A percentile compares a stretch with the other conserved stretches of the same genome.
These are phyloP conservation scores for Lepiota brunneoincarnata DNA, from an alignment of 768 basidiomycete genomes.

Conservation along the genomic window DNA sequence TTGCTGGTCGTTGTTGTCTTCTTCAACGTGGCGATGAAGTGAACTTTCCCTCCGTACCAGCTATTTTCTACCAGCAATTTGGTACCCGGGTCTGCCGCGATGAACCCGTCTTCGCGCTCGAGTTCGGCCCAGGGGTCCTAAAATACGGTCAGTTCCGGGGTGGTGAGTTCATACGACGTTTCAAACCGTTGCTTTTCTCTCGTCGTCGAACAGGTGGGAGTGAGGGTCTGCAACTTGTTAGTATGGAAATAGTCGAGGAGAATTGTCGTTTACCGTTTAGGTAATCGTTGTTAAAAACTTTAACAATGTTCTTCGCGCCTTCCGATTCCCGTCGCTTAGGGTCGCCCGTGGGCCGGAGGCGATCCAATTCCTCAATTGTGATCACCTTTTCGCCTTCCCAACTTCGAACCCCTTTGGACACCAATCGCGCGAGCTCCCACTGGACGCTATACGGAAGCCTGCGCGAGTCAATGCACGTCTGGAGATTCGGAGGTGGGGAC, in stretches of 20 bases:
- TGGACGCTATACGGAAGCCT: constrained; percentile 44
- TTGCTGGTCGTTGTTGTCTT: constrained; percentile 18
- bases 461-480: constrained; percentile 23
- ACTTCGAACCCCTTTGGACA: constrained; percentile 22
- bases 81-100: constrained; percentile 29
- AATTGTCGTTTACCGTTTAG: neutral
- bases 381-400: constrained; percentile 31
- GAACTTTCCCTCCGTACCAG: constrained; percentile 64
- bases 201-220: constrained; percentile 15
- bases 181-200: constrained; percentile 23
- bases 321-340: neutral
- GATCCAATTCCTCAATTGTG: constrained; percentile 23
- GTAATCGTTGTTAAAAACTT: neutral
- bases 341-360: neutral
- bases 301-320: neutral
- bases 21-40: constrained; percentile 43
- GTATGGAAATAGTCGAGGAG: neutral
- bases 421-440: constrained; percentile 50
- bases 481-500: constrained; percentile 20
- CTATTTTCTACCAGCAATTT: constrained; percentile 8
- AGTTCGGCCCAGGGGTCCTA: constrained; percentile 66
- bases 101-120: constrained; percentile 52
- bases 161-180: neutral
- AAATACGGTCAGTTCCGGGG: neutral
- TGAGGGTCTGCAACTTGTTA: neutral